Evolutionary conservation across 2,329 filamentous ascomycete genomes (phyloP), one percentile per base, ranked within the genome.

Genomic region (Tolypocladium ovalisporum): DNA sequence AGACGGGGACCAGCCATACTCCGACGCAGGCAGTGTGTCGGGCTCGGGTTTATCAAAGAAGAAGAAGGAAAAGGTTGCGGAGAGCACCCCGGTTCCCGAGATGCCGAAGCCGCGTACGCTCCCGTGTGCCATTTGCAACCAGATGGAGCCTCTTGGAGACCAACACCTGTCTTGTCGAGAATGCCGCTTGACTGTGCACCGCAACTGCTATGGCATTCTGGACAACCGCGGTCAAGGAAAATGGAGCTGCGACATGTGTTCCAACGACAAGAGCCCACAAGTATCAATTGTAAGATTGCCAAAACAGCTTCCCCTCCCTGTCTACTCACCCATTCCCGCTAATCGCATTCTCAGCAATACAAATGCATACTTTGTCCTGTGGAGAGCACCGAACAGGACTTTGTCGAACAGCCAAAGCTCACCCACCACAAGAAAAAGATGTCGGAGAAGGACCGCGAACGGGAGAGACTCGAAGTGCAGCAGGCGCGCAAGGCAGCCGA

Each of bases 201-300:
- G 89, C 56, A 84, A 85, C 60, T 99, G 94, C 73, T 99, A 97
- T 68, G 94, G 94, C n/a, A 80, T 97, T 36, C 63, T 82, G 42
- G 84, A 87, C 52, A 84, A 87, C 57, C 83, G 89, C 47, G 80
- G 79, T 56, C 80, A 84, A 36, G 82, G 80, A 51, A 96, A 96
- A 72, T 99, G 94, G 94, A 83, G 87, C 44, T 99, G 94, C 71
- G 94, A 97, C 72, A 96, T 92, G 82, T 99, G 94, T 72, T 79
- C 85, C 40, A 99, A 99, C 67, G 94, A 99, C 69, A 90, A 91
- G 70, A 93, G 87, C 66, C 91, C 93, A 6, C 86, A 90, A 63
- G 87, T 96, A 51, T 97, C 94, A n/a, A 93, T 95, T 58, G 87
- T 89, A 79, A 79, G 85, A 78, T 58, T 34, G 19, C 39, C 35